phyloP scores from a whole-genome alignment of 768 basidiomycete species.

The Tricholoma bakamatsutake region DNA sequence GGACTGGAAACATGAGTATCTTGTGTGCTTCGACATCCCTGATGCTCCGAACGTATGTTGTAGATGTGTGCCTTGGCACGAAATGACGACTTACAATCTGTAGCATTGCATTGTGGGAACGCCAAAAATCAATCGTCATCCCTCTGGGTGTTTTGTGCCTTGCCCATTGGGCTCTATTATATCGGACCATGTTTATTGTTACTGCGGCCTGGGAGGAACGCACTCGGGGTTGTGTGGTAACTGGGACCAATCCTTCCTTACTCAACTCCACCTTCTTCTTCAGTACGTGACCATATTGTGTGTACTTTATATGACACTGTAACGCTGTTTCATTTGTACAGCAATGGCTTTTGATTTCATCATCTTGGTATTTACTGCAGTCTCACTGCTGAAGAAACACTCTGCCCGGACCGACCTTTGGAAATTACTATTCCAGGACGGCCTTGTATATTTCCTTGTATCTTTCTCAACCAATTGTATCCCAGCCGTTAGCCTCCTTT shows the following conservation, averaged over 20 bases:
- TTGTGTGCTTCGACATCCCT: slow-evolving; percentile 62
- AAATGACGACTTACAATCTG: slow-evolving; percentile 5
- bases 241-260: slow-evolving; percentile 45
- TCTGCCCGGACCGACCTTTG: slow-evolving; percentile 57
- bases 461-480: slow-evolving; percentile 62
- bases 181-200: slow-evolving; percentile 67
- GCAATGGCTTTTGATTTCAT: slow-evolving; percentile 68
- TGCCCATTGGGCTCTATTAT: slow-evolving; percentile 62
- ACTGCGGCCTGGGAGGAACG: slow-evolving; percentile 44
- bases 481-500: slow-evolving; percentile 49
- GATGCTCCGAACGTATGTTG: slow-evolving; percentile 60
- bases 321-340: slow-evolving; percentile 17
- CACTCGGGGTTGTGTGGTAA: slow-evolving; percentile 42
- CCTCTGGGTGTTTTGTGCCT: slow-evolving; percentile 49
- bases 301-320: not conserved
- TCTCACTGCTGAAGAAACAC: slow-evolving; percentile 46
- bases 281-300: slow-evolving; percentile 39
- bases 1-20: slow-evolving; percentile 61
- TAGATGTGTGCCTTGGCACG: not conserved
- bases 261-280: slow-evolving; percentile 65
- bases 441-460: slow-evolving; percentile 62
- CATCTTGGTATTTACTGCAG: slow-evolving; percentile 50
- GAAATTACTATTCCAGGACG: slow-evolving; percentile 67
- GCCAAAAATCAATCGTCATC: slow-evolving; percentile 41
- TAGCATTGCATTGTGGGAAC: slow-evolving; percentile 70